Percentiles rank a stretch among this genome's conserved stretches.
Evolutionary conservation across 768 basidiomycete genomes (phyloP).

Genomic region (Lentinula sp.): DNA sequence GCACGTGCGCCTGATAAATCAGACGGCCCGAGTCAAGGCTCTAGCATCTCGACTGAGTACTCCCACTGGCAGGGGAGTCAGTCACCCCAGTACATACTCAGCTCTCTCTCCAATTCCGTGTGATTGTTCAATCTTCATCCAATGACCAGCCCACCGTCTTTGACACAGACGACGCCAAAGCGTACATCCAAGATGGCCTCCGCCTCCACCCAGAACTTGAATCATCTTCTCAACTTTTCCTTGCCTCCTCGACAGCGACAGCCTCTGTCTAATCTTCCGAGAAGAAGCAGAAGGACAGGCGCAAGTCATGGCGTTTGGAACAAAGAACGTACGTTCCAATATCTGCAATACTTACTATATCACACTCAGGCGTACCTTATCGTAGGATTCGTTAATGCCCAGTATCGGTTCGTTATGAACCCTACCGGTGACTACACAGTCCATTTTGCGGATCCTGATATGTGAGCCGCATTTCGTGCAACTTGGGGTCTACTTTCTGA

Average conservation of each 20-base stretch:
- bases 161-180: constrained; percentile 40
- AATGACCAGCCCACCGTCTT: constrained; percentile 32
- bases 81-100: constrained; percentile 11
- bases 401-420: constrained; percentile 94
- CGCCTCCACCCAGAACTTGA: constrained; percentile 54
- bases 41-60: constrained; percentile 25
- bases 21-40: constrained; percentile 6
- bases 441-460: constrained; percentile 96
- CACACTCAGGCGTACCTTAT: constrained; percentile 9
- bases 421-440: constrained; percentile 89
- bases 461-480: constrained; percentile 43
- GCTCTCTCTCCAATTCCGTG: constrained; percentile 6
- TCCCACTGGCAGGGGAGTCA: constrained; percentile 46
- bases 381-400: constrained; percentile 94
- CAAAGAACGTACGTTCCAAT: constrained; percentile 74
- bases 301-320: constrained; percentile 70
- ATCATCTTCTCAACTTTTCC: constrained; percentile 91
- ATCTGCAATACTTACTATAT: neutral
- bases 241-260: constrained; percentile 81
- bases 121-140: constrained; percentile 6
- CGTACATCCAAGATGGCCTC: constrained; percentile 61
- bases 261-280: constrained; percentile 49
- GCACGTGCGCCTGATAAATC: constrained; percentile 21
- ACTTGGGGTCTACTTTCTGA: neutral
- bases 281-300: constrained; percentile 70